Base-by-base conservation (phyloP, 352 stramenopile species). In the Globisporangium ultimum region DNA sequence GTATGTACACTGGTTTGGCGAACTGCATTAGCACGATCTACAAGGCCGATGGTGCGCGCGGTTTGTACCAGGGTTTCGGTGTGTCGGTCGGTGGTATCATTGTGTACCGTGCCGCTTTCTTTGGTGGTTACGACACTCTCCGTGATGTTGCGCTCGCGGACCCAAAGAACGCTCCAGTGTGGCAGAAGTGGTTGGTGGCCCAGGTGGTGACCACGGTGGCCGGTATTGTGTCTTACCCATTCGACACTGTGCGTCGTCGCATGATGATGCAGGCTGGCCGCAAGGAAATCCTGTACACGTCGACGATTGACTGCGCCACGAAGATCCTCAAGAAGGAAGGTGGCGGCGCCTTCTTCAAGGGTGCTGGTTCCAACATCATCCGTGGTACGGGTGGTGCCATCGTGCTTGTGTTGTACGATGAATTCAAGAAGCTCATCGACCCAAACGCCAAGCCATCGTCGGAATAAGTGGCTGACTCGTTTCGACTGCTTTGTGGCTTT, bases 61-160 rank as follows among this genome's bases (percentile, higher is more conserved):
- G 89, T 51, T 83, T 99, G 53, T 99, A 99, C 93, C 98, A 98
- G 72, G 98, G 98, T 78, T 99, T 99, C 67, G 96, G 96, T 72
- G 89, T 99, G 49, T 99, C 97, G 53, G 88, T 99, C 56, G 84
- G 96, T 78, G 97, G 98, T 91, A 99, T 96, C 78, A 99, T 99
- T 67, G 93, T 98, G 63, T 99, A 99, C 96, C 96, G 97, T 87
- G 96, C 95, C 60, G 91, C 89, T 34, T 98, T 99, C 89, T 99
- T 99, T 72, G 96, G 97, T 77, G 88, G 98, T 74, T 99, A 98
- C 85, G 97, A 99, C 72, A 99, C 97, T 22, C 72, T 98, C 50
- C 96, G 93, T 78, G 95, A 97, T 68, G 57, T 96, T 41, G 67
- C 84, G 14, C 74, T 96, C 42, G 60, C 64, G 48, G 88, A 96